Evolutionary conservation across 148 eudicot species (phyloP).

Genomic region (Rhododendron vialii): DNA sequence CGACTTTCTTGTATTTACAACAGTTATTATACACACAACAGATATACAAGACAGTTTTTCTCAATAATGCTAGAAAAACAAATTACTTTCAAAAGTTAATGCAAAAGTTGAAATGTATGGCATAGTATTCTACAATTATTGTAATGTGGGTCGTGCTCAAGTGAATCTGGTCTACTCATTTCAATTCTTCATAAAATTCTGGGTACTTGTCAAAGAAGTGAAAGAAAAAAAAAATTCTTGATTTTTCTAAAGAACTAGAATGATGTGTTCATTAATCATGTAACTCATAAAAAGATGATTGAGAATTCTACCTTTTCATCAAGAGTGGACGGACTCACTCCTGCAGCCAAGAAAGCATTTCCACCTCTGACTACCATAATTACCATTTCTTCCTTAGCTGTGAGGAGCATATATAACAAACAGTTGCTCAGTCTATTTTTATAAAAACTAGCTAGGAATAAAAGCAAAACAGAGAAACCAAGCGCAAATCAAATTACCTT

Average conservation of each 20-base stretch:
- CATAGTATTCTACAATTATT: not conserved
- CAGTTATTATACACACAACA: too few relatives aligned
- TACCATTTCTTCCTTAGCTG: conserved; percentile 7
- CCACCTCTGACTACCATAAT: not conserved
- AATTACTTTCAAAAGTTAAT: too few relatives aligned
- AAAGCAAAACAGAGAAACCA: not conserved
- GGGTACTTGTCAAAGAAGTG: not conserved
- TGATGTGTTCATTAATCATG: not conserved
- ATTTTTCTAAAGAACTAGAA: not conserved
- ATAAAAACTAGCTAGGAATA: not conserved
- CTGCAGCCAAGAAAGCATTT: not conserved
- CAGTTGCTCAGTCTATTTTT: not conserved
- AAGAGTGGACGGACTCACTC: not conserved
- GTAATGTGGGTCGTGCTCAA: not conserved
- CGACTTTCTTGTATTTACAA: too few relatives aligned
- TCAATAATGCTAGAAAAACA: too few relatives aligned
- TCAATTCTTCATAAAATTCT: not conserved
- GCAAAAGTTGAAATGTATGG: not conserved
- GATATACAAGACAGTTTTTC: too few relatives aligned
- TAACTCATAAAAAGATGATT: not conserved
- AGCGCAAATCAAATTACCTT: conserved; percentile 23
- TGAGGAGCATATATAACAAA: not conserved
- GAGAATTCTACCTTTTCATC: conserved; percentile 10
- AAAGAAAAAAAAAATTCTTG: not conserved
- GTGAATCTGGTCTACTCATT: not conserved